Evolutionary conservation across 225 moss, liverwort and hornwort genomes (phyloP).

Genomic region (Lunularia cruciata): DNA sequence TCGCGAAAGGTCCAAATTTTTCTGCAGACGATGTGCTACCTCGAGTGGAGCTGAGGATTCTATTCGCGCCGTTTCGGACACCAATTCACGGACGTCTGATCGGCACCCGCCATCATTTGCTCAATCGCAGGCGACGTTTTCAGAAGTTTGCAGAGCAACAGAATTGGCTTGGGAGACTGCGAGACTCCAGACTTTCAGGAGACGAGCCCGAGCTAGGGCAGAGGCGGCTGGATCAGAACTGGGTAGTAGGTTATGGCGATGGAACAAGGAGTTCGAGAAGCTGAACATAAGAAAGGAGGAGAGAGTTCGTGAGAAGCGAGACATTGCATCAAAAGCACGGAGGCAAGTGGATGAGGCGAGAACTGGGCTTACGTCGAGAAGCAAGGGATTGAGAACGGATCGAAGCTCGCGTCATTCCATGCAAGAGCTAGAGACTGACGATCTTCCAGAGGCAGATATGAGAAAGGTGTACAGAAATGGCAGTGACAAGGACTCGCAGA

Average conservation of each 20-base stretch:
- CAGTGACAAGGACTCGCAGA: not conserved
- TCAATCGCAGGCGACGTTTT: not conserved
- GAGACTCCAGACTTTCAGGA: constrained; percentile 11
- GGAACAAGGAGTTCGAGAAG: constrained; percentile 23
- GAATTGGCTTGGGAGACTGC: constrained; percentile 4
- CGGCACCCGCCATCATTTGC: not conserved
- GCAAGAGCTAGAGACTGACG: not conserved
- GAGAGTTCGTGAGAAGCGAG: not conserved
- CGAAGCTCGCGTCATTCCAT: not conserved
- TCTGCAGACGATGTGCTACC: constrained; percentile 31
- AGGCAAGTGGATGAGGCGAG: not conserved
- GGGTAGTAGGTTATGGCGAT: constrained; percentile 25
- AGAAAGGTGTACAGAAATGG: not conserved
- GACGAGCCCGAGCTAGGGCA: constrained; percentile 17
- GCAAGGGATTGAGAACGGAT: not conserved
- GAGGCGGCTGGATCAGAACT: constrained; percentile 19
- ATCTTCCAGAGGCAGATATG: not conserved
- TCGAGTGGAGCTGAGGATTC: not conserved
- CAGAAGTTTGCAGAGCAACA: not conserved
- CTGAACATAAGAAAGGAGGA: constrained; percentile 15
- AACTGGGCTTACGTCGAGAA: not conserved
- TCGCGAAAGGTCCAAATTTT: constrained; percentile 49
- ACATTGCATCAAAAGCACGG: not conserved
- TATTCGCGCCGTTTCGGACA: not conserved
- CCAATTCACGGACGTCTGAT: constrained; percentile 5